These are phyloP conservation scores for Venturia effusa DNA, from an alignment of 2,329 filamentous ascomycete genomes.

Conservation along the genomic window DNA sequence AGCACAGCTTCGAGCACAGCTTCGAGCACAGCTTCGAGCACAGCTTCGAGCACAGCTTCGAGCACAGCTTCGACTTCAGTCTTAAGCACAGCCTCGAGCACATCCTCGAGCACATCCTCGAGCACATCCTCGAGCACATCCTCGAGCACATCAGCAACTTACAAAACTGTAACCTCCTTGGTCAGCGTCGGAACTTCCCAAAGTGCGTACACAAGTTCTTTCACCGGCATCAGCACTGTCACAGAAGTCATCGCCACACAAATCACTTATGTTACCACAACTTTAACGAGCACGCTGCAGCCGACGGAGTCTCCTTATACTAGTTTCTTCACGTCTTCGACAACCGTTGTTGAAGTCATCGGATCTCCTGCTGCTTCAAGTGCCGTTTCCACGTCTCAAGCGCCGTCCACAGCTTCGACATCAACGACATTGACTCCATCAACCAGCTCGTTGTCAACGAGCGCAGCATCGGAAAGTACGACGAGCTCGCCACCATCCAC, in stretches of 20 bases:
- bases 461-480: too few species aligned
- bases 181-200: not conserved
- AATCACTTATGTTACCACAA: not conserved
- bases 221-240: not conserved
- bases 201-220: not conserved
- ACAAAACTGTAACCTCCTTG: not conserved
- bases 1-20: too few species aligned
- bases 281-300: not conserved
- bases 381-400: not conserved
- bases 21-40: too few species aligned
- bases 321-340: not conserved
- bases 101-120: not conserved
- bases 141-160: not conserved
- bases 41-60: too few species aligned
- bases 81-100: too few species aligned
- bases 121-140: not conserved
- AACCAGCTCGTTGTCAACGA: too few species aligned
- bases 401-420: too few species aligned
- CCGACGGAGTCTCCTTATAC: not conserved
- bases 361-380: not conserved
- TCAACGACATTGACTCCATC: too few species aligned
- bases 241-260: not conserved
- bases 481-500: not conserved
- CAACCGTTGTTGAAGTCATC: not conserved
- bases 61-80: too few species aligned